Base-by-base conservation (phyloP, 208 protist species). In the Naegleria gruberi region DNA sequence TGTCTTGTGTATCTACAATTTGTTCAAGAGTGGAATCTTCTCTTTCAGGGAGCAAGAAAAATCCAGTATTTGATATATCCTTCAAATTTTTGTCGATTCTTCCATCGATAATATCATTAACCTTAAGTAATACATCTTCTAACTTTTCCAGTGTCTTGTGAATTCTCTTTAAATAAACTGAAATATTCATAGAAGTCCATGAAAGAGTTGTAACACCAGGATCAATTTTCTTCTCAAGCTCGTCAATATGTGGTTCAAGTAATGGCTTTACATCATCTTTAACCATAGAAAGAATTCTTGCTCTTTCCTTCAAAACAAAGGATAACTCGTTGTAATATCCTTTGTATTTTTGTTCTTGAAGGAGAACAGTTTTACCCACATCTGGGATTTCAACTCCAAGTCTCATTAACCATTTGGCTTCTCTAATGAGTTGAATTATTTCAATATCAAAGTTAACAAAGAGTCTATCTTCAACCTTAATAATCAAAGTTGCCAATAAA, bases 391-490 rank as follows among this genome's bases (percentile, higher is more conserved):
- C 94, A 85, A 98, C 94, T 73, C 97, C 97, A 44, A 98, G 92
- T 86, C 97, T 93, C 95, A 97, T 95, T 46, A 99, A 94, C 82
- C 95, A 96, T 90, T 97, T 96, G 12, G 97, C 96, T 92, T 99
- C 98, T 90, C 97, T 96, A 92, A 99, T 98, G n/a, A 99, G 95
- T 94, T 98, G 96, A 73, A 98, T 93, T 46, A 99, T 97, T 89
- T 97, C 96, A 73, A 93, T 94, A 94, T 99, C 98, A 93, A 99
- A 99, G 96, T 99, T 99, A 57, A 99, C 98, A 93, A 96, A 98
- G 7, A 99, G 94, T 44, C 96, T 94, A n/a, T 95, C 96, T 77
- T 98, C 95, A 44, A 94, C 40, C 43, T 96, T 95, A 30, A 99
- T 96, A 8, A 99, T 93, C 90, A 99, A 94, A 34, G 97, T 98